phyloP scores from a whole-genome alignment of 768 basidiomycete species.

The Saitozyma sp. region DNA sequence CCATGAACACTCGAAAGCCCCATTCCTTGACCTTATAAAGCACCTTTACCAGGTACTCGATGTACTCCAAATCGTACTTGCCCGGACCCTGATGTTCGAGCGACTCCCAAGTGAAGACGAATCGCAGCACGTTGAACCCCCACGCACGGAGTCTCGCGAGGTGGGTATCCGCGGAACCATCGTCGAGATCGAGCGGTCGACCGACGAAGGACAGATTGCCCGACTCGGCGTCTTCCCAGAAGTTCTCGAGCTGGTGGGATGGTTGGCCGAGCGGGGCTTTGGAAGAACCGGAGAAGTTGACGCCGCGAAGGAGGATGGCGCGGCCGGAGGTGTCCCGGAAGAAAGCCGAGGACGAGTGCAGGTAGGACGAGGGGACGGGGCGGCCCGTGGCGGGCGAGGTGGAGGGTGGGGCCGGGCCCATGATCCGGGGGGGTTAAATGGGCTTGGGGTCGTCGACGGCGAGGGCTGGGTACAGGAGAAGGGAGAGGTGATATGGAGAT shows the following conservation, averaged over 20 bases:
- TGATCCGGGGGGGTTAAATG: no score
- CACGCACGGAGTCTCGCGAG: conserved; percentile 79
- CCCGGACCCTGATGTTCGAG: conserved; percentile 93
- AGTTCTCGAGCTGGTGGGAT: conserved; percentile 68
- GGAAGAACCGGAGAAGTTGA: conserved; percentile 86
- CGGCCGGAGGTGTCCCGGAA: conserved; percentile 45
- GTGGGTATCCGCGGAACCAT: conserved; percentile 61
- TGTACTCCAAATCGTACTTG: conserved; percentile 85
- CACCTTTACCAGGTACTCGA: conserved; percentile 84
- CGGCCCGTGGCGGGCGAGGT: conserved; percentile 49
- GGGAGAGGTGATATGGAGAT: no score
- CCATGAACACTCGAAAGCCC: conserved; percentile 89
- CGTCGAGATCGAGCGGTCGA: conserved; percentile 78
- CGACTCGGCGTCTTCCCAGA: conserved; percentile 78
- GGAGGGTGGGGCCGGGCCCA: conserved; percentile 2
- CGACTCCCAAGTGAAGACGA: conserved; percentile 86
- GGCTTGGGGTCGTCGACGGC: no score
- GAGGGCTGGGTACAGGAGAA: no score
- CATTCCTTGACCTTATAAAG: conserved; percentile 87
- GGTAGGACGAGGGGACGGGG: conserved; percentile 44
- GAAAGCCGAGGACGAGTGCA: conserved; percentile 47
- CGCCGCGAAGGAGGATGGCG: conserved; percentile 76
- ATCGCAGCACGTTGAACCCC: conserved; percentile 88
- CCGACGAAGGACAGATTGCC: conserved; percentile 68
- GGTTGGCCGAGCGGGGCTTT: conserved; percentile 77